Percentiles rank a stretch among this genome's conserved stretches.
phyloP scores from a whole-genome alignment of 805 yeast species.

The Saturnispora zaruensis region DNA sequence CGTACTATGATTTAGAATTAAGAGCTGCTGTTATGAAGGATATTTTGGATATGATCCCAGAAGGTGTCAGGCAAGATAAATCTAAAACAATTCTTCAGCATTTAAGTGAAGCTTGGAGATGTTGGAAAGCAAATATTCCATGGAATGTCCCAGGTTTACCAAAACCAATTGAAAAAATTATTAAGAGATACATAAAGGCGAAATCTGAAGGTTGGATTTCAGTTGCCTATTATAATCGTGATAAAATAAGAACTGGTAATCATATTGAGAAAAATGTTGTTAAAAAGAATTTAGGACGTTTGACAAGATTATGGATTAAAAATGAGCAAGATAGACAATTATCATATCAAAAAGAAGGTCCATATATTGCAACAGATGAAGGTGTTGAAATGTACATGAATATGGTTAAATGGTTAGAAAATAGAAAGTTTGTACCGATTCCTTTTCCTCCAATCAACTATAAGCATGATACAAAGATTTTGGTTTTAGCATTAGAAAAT shows the following conservation, averaged over 20 bases:
- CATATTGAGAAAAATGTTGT: constrained; percentile 92
- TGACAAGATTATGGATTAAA: constrained; percentile 87
- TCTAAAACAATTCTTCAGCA: constrained; percentile 86
- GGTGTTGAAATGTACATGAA: constrained; percentile 82
- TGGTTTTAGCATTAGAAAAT: constrained; percentile 82
- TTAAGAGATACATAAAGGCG: constrained; percentile 83
- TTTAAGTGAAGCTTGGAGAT: constrained; percentile 96
- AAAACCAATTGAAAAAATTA: constrained; percentile 75
- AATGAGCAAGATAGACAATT: constrained; percentile 86
- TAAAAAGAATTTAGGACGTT: constrained; percentile 83
- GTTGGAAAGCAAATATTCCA: constrained; percentile 98
- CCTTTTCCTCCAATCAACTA: constrained; percentile 91
- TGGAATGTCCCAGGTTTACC: constrained; percentile 98
- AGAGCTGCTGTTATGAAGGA: constrained; percentile 94
- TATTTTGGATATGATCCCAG: constrained; percentile 94
- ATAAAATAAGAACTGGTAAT: constrained; percentile 79
- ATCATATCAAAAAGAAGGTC: constrained; percentile 74
- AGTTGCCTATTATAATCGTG: constrained; percentile 87
- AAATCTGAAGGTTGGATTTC: constrained; percentile 97
- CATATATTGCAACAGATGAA: constrained; percentile 75
- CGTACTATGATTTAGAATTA: constrained; percentile 87
- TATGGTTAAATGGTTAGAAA: constrained; percentile 87
- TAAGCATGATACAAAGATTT: constrained; percentile 85
- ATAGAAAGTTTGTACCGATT: constrained; percentile 73
- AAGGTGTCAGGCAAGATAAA: constrained; percentile 79